Percentiles rank a stretch among this genome's conserved stretches.
Evolutionary conservation across 768 basidiomycete genomes (phyloP).

Genomic region (Podaxis pistillaris): DNA sequence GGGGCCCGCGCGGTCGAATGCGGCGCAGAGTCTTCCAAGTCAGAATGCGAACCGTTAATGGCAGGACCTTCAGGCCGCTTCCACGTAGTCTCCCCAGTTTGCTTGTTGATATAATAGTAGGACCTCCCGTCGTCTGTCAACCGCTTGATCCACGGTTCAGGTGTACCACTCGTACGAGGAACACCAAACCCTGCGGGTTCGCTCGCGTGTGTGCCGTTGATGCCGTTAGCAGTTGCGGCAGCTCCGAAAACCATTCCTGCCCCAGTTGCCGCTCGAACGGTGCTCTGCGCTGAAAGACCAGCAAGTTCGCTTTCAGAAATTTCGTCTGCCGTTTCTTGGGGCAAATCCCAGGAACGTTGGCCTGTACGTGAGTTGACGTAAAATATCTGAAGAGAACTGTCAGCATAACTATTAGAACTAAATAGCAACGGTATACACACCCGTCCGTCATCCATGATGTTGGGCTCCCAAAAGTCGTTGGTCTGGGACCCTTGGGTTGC

Average conservation of each 20-base stretch:
- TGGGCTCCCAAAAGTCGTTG: conserved; percentile 90
- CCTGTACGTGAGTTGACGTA: conserved; percentile 92
- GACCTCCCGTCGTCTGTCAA: conserved; percentile 81
- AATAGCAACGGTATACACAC: conserved; percentile 41
- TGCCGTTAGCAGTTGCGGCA: conserved; percentile 26
- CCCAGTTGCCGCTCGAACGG: conserved; percentile 54
- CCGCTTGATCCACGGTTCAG: conserved; percentile 81
- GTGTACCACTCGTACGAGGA: conserved; percentile 37
- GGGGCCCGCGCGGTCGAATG: conserved; percentile 27
- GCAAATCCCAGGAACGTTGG: conserved; percentile 81
- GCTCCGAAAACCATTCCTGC: conserved; percentile 48
- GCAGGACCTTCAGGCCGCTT: conserved; percentile 51
- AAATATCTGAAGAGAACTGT: conserved; percentile 63
- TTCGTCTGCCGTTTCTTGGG: conserved; percentile 67
- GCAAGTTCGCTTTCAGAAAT: conserved; percentile 62
- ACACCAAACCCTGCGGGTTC: conserved; percentile 10
- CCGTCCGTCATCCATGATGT: conserved; percentile 79
- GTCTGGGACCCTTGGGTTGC: conserved; percentile 38
- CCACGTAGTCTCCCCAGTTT: conserved; percentile 69
- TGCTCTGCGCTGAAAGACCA: conserved; percentile 54
- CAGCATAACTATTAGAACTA: background rate
- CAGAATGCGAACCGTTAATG: conserved; percentile 19
- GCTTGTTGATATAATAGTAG: conserved; percentile 76
- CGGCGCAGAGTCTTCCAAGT: conserved; percentile 27
- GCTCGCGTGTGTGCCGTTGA: conserved; percentile 4